Evolutionary conservation across 345 rosid species (phyloP), one percentile per base, ranked within the genome.

Genomic region (Reutealis trisperma): DNA sequence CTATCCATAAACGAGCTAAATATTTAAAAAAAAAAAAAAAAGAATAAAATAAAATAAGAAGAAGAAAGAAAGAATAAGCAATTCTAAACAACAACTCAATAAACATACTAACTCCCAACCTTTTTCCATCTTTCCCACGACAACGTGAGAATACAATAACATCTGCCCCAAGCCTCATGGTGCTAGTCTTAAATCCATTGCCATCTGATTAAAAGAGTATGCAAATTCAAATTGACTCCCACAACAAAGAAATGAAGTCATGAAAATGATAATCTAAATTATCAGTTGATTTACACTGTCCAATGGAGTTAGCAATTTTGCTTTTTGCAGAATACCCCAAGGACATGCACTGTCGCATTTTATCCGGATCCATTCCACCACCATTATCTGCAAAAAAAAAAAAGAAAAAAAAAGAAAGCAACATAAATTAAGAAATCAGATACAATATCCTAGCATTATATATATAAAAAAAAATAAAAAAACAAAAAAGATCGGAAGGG

Each of bases 131-230:
- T 83, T 87, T 86, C 62, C 92, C 96, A 63, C 57, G 61, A 79
- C 86, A 90, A 63, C 96, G 90, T 4, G 99, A 89, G 85, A 95
- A 95, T n/a, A 95, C 99, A 62, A 95, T 90, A 63, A 93, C 99
- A 93, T 95, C 99, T 67, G 99, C 98, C 25, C 99, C 99, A 68
- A 95, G 96, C 80, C 99, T 91, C 99, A 95, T 94, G 55, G 98
- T 95, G 83, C 99, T 95, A 15, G 99, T 95, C 90, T 94, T 94
- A 79, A 94, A 94, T 55, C 98, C 98, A 84, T 94, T 94, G 16
- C 98, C 97, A 92, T 94, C 98, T 94, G 86, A 25, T 49, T 49
- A 74, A 49, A 71, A 63, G 37, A 64, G 66, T 5, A 70, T 52
- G 70, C 24, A 13, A 15, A 65, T 19, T 67, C 58, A 24, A 47